Percentiles rank a stretch among this genome's conserved stretches.
Conservation (phyloP, 1,284 basidiomycete genomes). For the Cystobasidium pallidum region DNA sequence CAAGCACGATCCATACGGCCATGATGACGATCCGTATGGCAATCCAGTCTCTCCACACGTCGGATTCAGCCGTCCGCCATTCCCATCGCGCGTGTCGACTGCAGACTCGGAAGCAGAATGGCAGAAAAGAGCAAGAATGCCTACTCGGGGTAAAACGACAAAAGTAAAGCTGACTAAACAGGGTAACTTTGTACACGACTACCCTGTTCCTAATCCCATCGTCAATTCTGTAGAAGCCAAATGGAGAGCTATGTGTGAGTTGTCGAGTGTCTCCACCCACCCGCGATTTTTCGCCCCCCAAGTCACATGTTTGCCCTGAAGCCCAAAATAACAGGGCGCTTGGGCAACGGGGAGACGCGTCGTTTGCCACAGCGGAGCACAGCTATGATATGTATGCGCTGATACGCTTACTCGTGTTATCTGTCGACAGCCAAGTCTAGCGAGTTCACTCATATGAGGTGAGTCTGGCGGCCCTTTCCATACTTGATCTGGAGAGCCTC, state of each 20-base stretch:
- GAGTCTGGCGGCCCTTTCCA: conserved; percentile 10
- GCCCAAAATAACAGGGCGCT: too few species aligned
- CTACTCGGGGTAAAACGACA: conserved; percentile 61
- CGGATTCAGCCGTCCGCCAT: conserved; percentile 16
- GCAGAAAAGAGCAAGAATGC: conserved; percentile 56
- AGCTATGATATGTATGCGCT: too few species aligned
- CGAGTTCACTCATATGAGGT: conserved; percentile 75
- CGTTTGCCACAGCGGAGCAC: neutral
- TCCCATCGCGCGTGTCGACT: neutral
- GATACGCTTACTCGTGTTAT: neutral
- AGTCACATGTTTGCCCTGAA: too few species aligned
- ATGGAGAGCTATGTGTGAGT: conserved; percentile 61
- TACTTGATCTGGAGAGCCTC: conserved; percentile 60
- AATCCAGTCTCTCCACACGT: conserved; percentile 5
- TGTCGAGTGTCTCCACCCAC: too few species aligned
- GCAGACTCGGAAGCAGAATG: conserved; percentile 51
- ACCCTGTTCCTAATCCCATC: conserved; percentile 51
- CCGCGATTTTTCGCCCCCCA: too few species aligned
- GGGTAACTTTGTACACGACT: conserved; percentile 88
- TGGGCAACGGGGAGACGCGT: neutral
- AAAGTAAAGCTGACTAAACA: conserved; percentile 74
- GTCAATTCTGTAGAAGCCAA: conserved; percentile 78
- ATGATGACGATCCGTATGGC: neutral
- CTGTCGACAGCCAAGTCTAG: conserved; percentile 63
- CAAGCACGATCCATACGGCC: conserved; percentile 27